Conservation (phyloP, 495 filamentous ascomycete species). For the Entonaema liquescens region DNA sequence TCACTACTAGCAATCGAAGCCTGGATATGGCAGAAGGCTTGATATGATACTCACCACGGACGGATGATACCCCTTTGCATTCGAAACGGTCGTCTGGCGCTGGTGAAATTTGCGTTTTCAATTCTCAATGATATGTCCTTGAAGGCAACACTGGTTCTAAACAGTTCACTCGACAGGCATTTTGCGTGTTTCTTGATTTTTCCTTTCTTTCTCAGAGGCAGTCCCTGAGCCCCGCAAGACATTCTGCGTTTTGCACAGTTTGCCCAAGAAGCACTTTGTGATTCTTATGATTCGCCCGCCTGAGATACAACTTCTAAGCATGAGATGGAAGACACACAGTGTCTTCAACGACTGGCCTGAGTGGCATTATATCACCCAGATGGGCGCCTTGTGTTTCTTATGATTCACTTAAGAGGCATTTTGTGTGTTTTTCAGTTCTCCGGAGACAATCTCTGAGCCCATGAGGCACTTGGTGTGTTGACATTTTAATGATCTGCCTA, state of each 20-base stretch:
- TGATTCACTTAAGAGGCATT: not conserved
- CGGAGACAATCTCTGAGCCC: not conserved
- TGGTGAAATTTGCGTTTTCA: not conserved
- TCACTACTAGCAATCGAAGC: not conserved
- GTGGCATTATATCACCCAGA: not conserved
- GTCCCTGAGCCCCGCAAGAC: not conserved
- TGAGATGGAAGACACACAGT: not conserved
- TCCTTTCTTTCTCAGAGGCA: not conserved
- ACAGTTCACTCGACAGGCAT: not conserved
- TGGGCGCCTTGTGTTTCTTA: not conserved
- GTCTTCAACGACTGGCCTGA: not conserved
- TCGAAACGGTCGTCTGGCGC: not conserved
- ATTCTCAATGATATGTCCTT: not conserved
- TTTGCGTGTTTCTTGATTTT: not conserved
- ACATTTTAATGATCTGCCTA: not conserved
- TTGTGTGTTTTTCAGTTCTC: not conserved
- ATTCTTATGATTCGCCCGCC: not conserved
- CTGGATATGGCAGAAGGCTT: not conserved
- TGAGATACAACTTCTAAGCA: not conserved
- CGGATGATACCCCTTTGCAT: constrained; percentile 18
- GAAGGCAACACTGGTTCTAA: not conserved
- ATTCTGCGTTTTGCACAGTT: not conserved
- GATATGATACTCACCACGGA: constrained; percentile 1
- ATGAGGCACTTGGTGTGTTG: not conserved
- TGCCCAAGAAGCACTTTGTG: not conserved